A percentile compares a stretch with the other conserved stretches of the same genome.
These are phyloP conservation scores for Apiospora rasikravindrae DNA, from an alignment of 2,329 filamentous ascomycete species.

Conservation along the genomic window DNA sequence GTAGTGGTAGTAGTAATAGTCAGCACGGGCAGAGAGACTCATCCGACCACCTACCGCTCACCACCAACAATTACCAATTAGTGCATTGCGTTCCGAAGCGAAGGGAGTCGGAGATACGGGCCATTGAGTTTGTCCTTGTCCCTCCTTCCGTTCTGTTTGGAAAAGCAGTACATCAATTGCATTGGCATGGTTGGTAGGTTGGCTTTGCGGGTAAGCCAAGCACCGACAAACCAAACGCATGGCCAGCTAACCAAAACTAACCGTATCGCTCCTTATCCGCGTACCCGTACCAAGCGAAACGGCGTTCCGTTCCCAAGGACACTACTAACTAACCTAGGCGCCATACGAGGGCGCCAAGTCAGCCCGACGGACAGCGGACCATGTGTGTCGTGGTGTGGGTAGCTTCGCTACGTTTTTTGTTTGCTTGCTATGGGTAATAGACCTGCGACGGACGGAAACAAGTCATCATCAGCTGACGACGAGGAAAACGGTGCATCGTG, in stretches of 20 bases:
- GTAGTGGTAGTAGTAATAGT: background rate
- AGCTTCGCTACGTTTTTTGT: background rate
- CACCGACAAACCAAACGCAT: background rate
- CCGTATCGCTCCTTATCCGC: background rate
- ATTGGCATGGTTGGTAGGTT: constrained; percentile 1
- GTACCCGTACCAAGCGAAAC: constrained; percentile 12
- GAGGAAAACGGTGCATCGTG: background rate
- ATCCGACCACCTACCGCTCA: background rate
- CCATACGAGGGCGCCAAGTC: background rate
- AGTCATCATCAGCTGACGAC: background rate
- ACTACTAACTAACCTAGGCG: background rate
- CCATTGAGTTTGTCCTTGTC: background rate
- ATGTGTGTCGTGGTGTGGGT: too few species aligned
- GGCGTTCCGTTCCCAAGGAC: background rate
- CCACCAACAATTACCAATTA: background rate
- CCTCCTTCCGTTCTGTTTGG: background rate
- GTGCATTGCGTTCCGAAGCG: background rate
- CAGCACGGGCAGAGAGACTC: background rate
- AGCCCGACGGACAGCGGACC: too few species aligned
- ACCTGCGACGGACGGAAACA: background rate
- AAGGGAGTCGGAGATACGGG: background rate
- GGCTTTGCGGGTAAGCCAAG: background rate
- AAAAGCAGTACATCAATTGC: background rate
- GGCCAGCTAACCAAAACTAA: background rate
- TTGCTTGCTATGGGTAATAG: background rate